Evolutionary conservation across 352 stramenopile species (phyloP).

Genomic region (Globisporangium nagaii): DNA sequence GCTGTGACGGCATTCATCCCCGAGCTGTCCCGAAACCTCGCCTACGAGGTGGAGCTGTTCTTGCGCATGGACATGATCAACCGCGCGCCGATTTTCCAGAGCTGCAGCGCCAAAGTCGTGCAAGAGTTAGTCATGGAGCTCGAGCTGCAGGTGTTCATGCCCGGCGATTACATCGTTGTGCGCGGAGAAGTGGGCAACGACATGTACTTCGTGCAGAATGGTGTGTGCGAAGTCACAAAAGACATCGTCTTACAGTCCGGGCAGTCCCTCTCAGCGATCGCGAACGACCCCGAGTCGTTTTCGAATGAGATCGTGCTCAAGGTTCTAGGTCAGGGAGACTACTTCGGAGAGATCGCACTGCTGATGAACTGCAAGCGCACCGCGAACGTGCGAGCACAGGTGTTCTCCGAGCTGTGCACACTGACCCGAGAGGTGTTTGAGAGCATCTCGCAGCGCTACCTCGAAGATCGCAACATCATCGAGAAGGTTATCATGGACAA

Average conservation of each 20-base stretch:
- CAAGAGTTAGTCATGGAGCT: constrained; percentile 82
- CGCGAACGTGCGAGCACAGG: constrained; percentile 61
- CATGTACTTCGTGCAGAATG: constrained; percentile 87
- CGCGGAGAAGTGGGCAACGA: constrained; percentile 78
- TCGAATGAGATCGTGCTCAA: constrained; percentile 66
- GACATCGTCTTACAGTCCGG: constrained; percentile 21
- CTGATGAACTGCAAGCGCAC: constrained; percentile 85
- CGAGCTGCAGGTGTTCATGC: constrained; percentile 81
- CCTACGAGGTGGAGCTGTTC: constrained; percentile 81
- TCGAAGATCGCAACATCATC: constrained; percentile 74
- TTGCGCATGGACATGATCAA: constrained; percentile 87
- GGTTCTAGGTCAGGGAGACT: constrained; percentile 62
- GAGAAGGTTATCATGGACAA: constrained; percentile 86
- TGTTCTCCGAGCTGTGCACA: constrained; percentile 75
- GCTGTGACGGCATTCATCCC: constrained; percentile 72
- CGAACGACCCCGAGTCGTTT: neutral
- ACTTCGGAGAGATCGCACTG: constrained; percentile 78
- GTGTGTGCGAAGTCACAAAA: constrained; percentile 76
- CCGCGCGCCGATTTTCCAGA: constrained; percentile 76
- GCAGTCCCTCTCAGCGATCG: neutral
- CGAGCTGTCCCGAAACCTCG: constrained; percentile 73
- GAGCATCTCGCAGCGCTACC: constrained; percentile 63
- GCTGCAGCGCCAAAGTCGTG: constrained; percentile 75
- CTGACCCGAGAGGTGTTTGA: constrained; percentile 74
- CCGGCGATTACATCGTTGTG: constrained; percentile 79